Percentiles rank a stretch among this genome's conserved stretches.
Conservation (phyloP, 805 yeast species). For the Schwanniomyces pseudopolymorphus region DNA sequence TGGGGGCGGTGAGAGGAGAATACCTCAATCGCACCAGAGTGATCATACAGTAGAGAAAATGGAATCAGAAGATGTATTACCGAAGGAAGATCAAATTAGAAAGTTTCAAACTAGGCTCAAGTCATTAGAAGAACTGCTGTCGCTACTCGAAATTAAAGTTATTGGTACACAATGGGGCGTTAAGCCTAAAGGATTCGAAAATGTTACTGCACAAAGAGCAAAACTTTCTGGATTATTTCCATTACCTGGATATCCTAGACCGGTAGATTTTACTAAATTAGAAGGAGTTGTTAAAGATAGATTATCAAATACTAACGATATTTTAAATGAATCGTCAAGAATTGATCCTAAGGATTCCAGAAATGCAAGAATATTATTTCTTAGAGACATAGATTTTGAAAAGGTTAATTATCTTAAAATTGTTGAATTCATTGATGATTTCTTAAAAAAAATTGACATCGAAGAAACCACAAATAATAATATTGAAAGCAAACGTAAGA, state of each 20-base stretch:
- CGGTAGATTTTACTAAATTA: conserved; percentile 40
- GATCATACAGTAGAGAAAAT: not conserved
- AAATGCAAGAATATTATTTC: conserved; percentile 28
- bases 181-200: conserved; percentile 70
- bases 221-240: conserved; percentile 79
- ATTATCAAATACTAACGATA: conserved; percentile 25
- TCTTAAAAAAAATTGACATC: conserved; percentile 43
- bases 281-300: conserved; percentile 39
- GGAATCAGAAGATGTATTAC: conserved; percentile 8
- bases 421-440: conserved; percentile 45
- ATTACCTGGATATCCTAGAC: conserved; percentile 61
- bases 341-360: conserved; percentile 41
- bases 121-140: conserved; percentile 38
- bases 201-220: conserved; percentile 71
- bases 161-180: conserved; percentile 65
- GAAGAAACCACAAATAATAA: conserved; percentile 34
- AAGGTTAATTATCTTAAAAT: conserved; percentile 35
- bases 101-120: conserved; percentile 24
- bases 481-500: conserved; percentile 32
- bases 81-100: conserved; percentile 20
- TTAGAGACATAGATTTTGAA: conserved; percentile 33
- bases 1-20: conserved; percentile 1
- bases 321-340: conserved; percentile 32
- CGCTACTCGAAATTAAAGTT: conserved; percentile 53
- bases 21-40: not conserved